Evolutionary conservation across 108 stramenopile species (phyloP).

Genomic region (Cyclotella kingstonii): DNA sequence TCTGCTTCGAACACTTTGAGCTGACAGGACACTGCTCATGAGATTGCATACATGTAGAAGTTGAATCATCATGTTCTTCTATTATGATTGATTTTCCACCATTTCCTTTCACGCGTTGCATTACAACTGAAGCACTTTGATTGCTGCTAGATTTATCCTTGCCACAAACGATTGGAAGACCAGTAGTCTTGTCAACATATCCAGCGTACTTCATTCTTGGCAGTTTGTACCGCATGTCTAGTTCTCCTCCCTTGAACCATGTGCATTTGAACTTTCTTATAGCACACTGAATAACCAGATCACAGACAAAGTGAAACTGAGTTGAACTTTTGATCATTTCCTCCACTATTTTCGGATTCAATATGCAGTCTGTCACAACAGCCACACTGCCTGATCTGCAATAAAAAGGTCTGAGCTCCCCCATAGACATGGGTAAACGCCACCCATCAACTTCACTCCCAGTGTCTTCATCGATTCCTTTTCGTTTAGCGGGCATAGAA

Average conservation of each 20-base stretch:
- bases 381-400: constrained; percentile 17
- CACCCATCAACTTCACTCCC: constrained; percentile 39
- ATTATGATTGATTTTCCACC: constrained; percentile 26
- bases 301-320: constrained; percentile 32
- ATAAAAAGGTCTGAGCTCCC: constrained; percentile 33
- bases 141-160: not conserved
- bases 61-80: constrained; percentile 19
- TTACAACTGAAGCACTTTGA: constrained; percentile 9
- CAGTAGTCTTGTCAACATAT: constrained; percentile 30
- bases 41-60: not conserved
- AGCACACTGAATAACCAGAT: constrained; percentile 35
- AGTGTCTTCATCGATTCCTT: constrained; percentile 23
- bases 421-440: constrained; percentile 44
- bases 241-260: constrained; percentile 20
- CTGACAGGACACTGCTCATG: not conserved
- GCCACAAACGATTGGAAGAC: constrained; percentile 1
- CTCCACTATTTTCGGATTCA: constrained; percentile 21
- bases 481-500: constrained; percentile 24
- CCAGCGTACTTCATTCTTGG: constrained; percentile 46
- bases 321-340: constrained; percentile 26
- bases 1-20: not conserved
- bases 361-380: constrained; percentile 24
- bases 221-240: constrained; percentile 37
- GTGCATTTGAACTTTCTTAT: constrained; percentile 30
- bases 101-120: constrained; percentile 35